Base-by-base conservation (phyloP, 306 rosid species). In the Clitoria ternatea region DNA sequence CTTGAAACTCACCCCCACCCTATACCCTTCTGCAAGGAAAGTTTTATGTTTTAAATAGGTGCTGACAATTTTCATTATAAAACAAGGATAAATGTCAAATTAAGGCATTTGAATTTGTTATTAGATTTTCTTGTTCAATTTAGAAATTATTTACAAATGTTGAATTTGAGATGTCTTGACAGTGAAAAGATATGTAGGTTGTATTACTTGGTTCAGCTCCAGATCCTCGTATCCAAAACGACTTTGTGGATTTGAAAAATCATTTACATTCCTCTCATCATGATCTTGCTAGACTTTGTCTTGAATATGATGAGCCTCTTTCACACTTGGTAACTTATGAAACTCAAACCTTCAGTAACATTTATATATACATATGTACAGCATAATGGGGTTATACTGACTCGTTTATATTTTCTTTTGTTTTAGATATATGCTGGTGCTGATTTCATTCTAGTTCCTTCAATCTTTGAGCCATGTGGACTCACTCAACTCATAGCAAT, bases 191-290 rank as follows among this genome's bases (percentile, higher is more conserved):
- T 71, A 70, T 73, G 80, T 90, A 95, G 99, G 91, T 86, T 57
- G 97, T 87, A 7, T 86, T 95, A 74, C 99, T 95, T 74, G 99
- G 99, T 81, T 95, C 99, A 33, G 99, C 99, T 82, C 99, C 99
- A 36, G 99, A 95, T 83, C 92, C 87, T 61, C 96, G 96, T 59
- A 85, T 95, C 79, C 99, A 91, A 78, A 89, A 91, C 79, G 99
- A 95, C 74, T 95, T 95, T 79, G 90, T 70, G 72, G 81, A 83
- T 82, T 83, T 95, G 78, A 88, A 96, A 33, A 84, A 86, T 80
- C 78, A 91, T 6, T 72, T 89, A 72, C 97, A 83, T 74, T 83
- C 92, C 69, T 2, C 89, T 60, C 78, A 86, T 59, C 3, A 29
- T 69, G 92, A 82, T 32, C 84, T 56, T 32, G 96, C 97, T 72